These are phyloP conservation scores for Aristolochia contorta DNA, from an alignment of 164 flowering plant species.

Conservation along the genomic window DNA sequence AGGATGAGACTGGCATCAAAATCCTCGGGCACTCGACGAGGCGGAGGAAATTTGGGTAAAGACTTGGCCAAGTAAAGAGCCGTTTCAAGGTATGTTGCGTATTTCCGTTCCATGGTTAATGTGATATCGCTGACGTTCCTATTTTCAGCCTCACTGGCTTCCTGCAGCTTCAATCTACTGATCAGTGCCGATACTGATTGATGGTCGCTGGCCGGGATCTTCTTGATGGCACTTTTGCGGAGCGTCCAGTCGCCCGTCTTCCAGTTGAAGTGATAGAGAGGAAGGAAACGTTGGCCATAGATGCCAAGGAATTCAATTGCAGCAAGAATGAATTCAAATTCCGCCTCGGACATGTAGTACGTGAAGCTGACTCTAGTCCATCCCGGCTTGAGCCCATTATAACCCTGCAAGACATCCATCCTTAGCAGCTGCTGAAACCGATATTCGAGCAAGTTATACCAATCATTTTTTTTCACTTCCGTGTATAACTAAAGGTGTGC, in stretches of 20 bases:
- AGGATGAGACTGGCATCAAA: slow-evolving; percentile 28
- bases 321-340: slow-evolving; percentile 59
- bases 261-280: slow-evolving; percentile 54
- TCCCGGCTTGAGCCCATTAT: slow-evolving; percentile 65
- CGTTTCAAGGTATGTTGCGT: slow-evolving; percentile 29
- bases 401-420: slow-evolving; percentile 36
- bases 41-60: slow-evolving; percentile 46
- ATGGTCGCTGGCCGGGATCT: slow-evolving; percentile 5
- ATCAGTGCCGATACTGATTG: neutral
- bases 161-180: neutral
- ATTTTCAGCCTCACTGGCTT: neutral
- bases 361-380: slow-evolving; percentile 88
- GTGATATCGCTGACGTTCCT: neutral
- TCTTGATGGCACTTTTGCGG: slow-evolving; percentile 20
- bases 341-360: slow-evolving; percentile 59
- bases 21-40: slow-evolving; percentile 27
- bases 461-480: too few relatives aligned
- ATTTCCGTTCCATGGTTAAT: slow-evolving; percentile 8
- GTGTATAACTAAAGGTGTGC: too few relatives aligned
- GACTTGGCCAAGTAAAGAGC: slow-evolving; percentile 34
- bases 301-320: slow-evolving; percentile 61
- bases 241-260: slow-evolving; percentile 56
- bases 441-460: neutral
- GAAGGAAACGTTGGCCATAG: slow-evolving; percentile 72
- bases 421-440: neutral